These are phyloP conservation scores for Falciphora oryzae DNA, from an alignment of 2,329 filamentous ascomycete genomes.

Conservation along the genomic window DNA sequence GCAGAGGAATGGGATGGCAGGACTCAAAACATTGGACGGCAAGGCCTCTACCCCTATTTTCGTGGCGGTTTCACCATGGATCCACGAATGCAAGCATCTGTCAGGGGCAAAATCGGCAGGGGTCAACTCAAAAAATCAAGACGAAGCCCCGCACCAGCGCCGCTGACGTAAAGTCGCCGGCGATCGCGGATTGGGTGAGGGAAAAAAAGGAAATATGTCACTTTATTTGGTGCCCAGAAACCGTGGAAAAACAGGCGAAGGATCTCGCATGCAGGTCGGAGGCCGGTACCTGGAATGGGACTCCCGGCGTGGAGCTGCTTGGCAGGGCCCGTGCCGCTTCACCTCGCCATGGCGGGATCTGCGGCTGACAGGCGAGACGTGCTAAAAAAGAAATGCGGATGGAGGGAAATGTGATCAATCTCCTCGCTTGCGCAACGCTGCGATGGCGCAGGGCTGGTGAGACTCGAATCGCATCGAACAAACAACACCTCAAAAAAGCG, in stretches of 20 bases:
- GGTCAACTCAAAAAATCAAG: no score
- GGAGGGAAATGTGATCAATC: not conserved
- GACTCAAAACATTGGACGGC: not conserved
- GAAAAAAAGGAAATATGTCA: not conserved
- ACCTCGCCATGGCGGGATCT: not conserved
- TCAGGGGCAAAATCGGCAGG: not conserved
- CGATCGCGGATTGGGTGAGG: not conserved
- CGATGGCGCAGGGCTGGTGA: not conserved
- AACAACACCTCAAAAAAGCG: not conserved
- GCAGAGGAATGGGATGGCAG: not conserved
- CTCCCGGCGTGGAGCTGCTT: not conserved
- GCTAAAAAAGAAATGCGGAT: not conserved
- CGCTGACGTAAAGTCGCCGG: not conserved
- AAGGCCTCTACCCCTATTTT: not conserved
- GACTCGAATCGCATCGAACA: not conserved
- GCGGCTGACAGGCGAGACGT: not conserved
- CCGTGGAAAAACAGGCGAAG: not conserved
- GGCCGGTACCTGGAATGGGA: not conserved
- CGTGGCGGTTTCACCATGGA: not conserved
- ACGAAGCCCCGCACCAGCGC: not conserved
- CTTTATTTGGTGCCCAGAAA: not conserved
- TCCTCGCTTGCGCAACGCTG: not conserved
- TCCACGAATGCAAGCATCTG: not conserved
- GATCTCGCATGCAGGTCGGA: not conserved
- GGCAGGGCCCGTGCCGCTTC: not conserved